Percentiles rank a stretch among this genome's conserved stretches.
Conservation (phyloP, 1,284 basidiomycete species). For the Ceratobasidium theobromae region DNA sequence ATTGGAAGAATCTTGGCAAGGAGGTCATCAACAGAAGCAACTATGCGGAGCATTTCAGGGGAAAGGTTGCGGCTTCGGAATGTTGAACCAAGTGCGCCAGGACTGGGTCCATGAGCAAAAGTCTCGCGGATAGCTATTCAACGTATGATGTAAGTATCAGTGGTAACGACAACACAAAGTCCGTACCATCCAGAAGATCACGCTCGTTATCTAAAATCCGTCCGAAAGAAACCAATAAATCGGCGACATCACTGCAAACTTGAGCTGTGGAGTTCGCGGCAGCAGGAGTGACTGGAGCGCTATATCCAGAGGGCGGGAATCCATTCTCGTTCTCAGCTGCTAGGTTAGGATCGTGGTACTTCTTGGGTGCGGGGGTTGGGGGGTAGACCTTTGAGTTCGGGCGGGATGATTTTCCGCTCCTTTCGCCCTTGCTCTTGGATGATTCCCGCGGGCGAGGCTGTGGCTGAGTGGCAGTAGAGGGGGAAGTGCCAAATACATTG, state of each 20-base stretch:
- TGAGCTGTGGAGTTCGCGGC: background rate
- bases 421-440: slow-evolving; percentile 5
- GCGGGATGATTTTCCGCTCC: slow-evolving; percentile 14
- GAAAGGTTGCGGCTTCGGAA: slow-evolving; percentile 13
- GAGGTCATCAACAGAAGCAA: slow-evolving; percentile 20
- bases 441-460: slow-evolving; percentile 6
- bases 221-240: slow-evolving; percentile 18
- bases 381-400: slow-evolving; percentile 22
- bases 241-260: slow-evolving; percentile 23
- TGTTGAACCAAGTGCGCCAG: slow-evolving; percentile 7
- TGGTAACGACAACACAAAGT: background rate
- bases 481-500: slow-evolving; percentile 11
- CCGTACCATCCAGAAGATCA: slow-evolving; percentile 22
- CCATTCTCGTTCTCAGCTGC: slow-evolving; percentile 2
- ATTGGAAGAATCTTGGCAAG: slow-evolving; percentile 20
- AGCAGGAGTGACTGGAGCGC: slow-evolving; percentile 1
- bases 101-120: background rate
- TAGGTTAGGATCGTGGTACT: slow-evolving; percentile 10
- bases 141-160: background rate
- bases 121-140: slow-evolving; percentile 17
- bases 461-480: background rate
- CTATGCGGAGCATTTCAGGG: slow-evolving; percentile 28
- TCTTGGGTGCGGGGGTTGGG: slow-evolving; percentile 25
- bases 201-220: slow-evolving; percentile 24
- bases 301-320: background rate